Evolutionary conservation across 345 rosid genomes (phyloP).

Genomic region (Firmiana major): DNA sequence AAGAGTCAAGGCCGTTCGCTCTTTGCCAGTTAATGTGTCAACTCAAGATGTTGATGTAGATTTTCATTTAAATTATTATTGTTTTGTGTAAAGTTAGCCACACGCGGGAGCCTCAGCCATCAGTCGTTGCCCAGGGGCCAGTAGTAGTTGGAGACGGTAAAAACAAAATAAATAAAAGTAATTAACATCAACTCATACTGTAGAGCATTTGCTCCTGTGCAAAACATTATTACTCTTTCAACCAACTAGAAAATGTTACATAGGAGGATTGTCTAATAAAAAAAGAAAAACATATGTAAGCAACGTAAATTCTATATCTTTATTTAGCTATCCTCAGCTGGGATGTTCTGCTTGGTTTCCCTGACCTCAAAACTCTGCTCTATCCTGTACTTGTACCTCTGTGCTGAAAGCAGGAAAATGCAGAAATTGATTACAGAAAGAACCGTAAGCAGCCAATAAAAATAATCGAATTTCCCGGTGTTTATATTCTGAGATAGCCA

Average conservation of each 20-base stretch:
- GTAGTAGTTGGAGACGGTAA: too few species aligned
- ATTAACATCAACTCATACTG: conserved; percentile 10
- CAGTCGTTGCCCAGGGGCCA: too few species aligned
- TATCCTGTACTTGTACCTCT: conserved; percentile 58
- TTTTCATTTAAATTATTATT: too few species aligned
- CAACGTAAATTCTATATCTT: background rate
- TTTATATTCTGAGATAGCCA: conserved; percentile 90
- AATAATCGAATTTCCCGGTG: conserved; percentile 66
- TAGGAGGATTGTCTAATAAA: background rate
- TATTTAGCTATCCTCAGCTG: conserved; percentile 1
- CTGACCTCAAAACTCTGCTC: conserved; percentile 25
- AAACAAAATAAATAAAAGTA: too few species aligned
- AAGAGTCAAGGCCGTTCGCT: too few species aligned
- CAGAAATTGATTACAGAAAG: conserved; percentile 64
- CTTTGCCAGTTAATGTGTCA: too few species aligned
- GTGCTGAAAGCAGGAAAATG: conserved; percentile 58
- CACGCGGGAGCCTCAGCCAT: too few species aligned
- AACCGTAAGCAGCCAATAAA: conserved; percentile 71
- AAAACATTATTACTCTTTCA: background rate
- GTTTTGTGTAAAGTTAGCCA: too few species aligned
- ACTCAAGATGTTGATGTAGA: too few species aligned
- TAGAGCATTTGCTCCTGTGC: conserved; percentile 1
- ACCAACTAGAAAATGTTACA: background rate
- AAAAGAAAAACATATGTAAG: background rate
- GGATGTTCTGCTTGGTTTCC: conserved; percentile 29